These are phyloP conservation scores for Citrus cavaleriei DNA, from an alignment of 345 rosid species.

Conservation along the genomic window DNA sequence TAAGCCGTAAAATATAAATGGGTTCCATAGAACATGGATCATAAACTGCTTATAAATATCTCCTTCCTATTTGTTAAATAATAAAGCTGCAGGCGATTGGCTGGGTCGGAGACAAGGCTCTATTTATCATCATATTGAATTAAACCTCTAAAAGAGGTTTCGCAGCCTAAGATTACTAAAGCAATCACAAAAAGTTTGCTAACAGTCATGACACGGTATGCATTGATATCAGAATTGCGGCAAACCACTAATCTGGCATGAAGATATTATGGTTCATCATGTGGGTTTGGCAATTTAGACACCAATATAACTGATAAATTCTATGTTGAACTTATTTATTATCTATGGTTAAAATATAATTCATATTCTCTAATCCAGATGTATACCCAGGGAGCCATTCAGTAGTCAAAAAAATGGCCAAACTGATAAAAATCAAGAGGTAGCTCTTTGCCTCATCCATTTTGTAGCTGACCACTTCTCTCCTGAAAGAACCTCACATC, in stretches of 20 bases:
- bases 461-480: slow-evolving; percentile 99
- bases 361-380: slow-evolving; percentile 1
- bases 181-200: not conserved
- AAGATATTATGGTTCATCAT: not conserved
- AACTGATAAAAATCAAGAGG: slow-evolving; percentile 34
- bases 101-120: too few species aligned
- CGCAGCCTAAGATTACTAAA: not conserved
- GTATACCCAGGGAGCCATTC: not conserved
- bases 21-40: too few species aligned
- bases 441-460: slow-evolving; percentile 81
- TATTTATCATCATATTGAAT: not conserved
- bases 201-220: not conserved
- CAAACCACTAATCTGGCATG: too few species aligned
- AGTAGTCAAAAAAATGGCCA: not conserved
- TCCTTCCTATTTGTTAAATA: too few species aligned
- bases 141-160: too few species aligned
- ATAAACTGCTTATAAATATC: too few species aligned
- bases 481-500: slow-evolving; percentile 79
- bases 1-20: too few species aligned
- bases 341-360: not conserved
- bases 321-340: not conserved
- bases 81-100: too few species aligned
- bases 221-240: too few species aligned
- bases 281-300: not conserved
- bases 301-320: not conserved